Conservation (phyloP, 2,329 filamentous ascomycete genomes). For the Ceratocystis eucalypticola region DNA sequence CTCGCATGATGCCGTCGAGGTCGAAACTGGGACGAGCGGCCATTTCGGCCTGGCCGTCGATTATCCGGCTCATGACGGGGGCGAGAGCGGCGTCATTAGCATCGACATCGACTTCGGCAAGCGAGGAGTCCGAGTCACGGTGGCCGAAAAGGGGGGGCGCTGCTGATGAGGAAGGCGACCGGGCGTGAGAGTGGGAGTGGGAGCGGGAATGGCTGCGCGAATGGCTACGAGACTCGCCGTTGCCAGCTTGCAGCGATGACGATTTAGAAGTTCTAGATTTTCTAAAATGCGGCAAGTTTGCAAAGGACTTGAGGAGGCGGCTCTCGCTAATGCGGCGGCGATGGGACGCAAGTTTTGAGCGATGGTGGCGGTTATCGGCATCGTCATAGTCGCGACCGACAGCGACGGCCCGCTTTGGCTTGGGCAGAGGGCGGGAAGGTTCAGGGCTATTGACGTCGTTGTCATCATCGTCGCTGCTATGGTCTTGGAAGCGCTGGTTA, state of each 20-base stretch:
- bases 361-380: not conserved
- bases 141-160: not conserved
- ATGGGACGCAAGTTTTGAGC: not conserved
- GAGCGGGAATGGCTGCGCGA: not conserved
- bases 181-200: not conserved
- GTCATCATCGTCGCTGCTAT: constrained; percentile 73
- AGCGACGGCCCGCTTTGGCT: constrained; percentile 29
- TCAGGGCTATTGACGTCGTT: constrained; percentile 25
- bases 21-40: constrained; percentile 45
- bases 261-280: constrained; percentile 27
- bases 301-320: constrained; percentile 52
- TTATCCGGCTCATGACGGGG: constrained; percentile 64
- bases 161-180: not conserved
- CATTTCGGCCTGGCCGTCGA: constrained; percentile 56
- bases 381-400: not conserved
- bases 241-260: not conserved
- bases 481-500: constrained; percentile 61
- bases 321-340: constrained; percentile 40
- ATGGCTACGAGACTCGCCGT: not conserved
- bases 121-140: not conserved
- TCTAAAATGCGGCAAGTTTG: constrained; percentile 39
- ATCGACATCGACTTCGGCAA: constrained; percentile 21
- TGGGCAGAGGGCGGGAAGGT: constrained; percentile 24
- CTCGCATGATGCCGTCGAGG: constrained; percentile 32
- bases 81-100: constrained; percentile 31